phyloP scores from a whole-genome alignment of 805 yeast genomes.

The Myxozyma mucilagina region DNA sequence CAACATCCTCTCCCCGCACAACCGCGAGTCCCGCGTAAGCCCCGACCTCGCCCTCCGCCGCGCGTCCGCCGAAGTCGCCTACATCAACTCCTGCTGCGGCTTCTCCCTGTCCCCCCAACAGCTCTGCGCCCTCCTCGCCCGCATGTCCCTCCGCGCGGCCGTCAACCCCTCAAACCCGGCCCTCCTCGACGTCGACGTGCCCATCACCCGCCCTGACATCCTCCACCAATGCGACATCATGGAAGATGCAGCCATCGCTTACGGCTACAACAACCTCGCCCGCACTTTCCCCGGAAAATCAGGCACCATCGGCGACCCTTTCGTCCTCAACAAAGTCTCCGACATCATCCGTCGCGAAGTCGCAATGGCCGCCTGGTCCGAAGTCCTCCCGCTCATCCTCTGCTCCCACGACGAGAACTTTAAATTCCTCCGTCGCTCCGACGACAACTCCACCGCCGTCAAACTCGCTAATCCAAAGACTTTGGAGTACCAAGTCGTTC shows the following conservation, averaged over 20 bases:
- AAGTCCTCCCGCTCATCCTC: slow-evolving; percentile 91
- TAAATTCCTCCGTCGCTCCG: slow-evolving; percentile 71
- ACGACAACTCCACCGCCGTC: slow-evolving; percentile 78
- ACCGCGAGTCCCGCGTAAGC: slow-evolving; percentile 67
- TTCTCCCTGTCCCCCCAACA: slow-evolving; percentile 67
- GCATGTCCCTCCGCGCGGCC: slow-evolving; percentile 75
- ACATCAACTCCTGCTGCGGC: slow-evolving; percentile 93
- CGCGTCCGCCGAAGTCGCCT: slow-evolving; percentile 71
- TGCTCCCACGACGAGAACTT: slow-evolving; percentile 98
- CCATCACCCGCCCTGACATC: slow-evolving; percentile 93
- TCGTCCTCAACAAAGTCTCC: slow-evolving; percentile 85
- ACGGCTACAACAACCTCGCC: slow-evolving; percentile 86
- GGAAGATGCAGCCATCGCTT: slow-evolving; percentile 98
- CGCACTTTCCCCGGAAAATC: slow-evolving; percentile 80
- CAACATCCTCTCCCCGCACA: slow-evolving; percentile 77
- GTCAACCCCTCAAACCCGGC: slow-evolving; percentile 51
- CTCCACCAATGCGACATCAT: slow-evolving; percentile 96
- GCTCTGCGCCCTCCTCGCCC: slow-evolving; percentile 64
- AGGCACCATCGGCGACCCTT: slow-evolving; percentile 75
- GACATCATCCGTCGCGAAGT: slow-evolving; percentile 90
- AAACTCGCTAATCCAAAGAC: slow-evolving; percentile 96
- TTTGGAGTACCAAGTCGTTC: slow-evolving; percentile 92
- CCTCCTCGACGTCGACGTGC: slow-evolving; percentile 67
- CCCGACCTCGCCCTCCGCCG: slow-evolving; percentile 72
- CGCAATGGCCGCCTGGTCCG: slow-evolving; percentile 93